Evolutionary conservation across 306 rosid genomes (phyloP), one percentile per base, ranked within the genome.

Genomic region (Herpetospermum pedunculosum): DNA sequence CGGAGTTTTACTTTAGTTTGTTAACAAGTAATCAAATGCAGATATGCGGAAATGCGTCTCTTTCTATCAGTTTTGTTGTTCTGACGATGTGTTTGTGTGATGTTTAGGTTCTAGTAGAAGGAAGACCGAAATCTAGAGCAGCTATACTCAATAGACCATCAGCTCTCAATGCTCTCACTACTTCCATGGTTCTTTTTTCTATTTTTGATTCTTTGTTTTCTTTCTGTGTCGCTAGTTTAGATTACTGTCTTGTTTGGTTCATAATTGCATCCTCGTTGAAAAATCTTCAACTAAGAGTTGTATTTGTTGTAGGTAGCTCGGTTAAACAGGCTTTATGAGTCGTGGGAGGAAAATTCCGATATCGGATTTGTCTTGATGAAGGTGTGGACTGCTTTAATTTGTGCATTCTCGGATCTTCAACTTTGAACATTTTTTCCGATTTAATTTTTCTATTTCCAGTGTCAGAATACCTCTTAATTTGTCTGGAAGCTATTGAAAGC

Each of bases 271-370:
- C 16, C 32, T 67, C 6, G 0, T 25, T 53, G 54, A 15, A 14
- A 53, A 2, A 16, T 40, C 5, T 55, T 8, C 50, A 13, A 44
- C 1, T 2, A 28, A 48, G 67, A 72, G 76, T 59, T 74, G 46
- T 46, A 72, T 60, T 55, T 30, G 75, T 82, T 83, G 19, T 78
- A 95, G 99, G 92, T 82, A 52, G 87, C 87, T 57, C 86, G 95
- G 67, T 79, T 91, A 69, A 95, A 84, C 92, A 88, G 96, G 73
- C 80, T 91, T 19, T 91, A 95, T 79, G 95, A 90, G 80, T 95
- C 97, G 28, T 91, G 97, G 97, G 96, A 95, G 87, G 99, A 91
- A 49, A 89, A 88, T 79, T 83, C 96, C 9, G 86, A 85, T 75
- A 89, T 95, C 79, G 96, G 96, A 58, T 88, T 95, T 83, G 95